Conservation (phyloP, 1,284 basidiomycete genomes). For the Cutaneotrichosporon spelunceum region DNA sequence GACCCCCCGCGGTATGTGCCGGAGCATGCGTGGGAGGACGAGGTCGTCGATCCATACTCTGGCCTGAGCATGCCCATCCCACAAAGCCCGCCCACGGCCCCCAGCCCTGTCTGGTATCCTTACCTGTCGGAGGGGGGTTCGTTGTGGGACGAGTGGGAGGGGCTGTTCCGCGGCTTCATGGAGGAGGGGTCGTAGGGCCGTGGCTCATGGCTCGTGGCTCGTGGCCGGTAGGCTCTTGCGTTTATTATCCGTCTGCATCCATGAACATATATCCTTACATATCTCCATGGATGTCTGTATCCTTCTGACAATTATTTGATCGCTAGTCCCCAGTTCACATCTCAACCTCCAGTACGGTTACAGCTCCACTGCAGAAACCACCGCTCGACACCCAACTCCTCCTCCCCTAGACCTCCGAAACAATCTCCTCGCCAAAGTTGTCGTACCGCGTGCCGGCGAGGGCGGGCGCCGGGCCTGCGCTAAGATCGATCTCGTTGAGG, state of each 20-base stretch:
- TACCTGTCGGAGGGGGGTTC: conserved; percentile 2
- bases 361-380: too few relatives aligned
- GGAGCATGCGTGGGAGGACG: not conserved
- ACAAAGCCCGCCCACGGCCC: not conserved
- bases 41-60: conserved; percentile 4
- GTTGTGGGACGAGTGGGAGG: conserved; percentile 13
- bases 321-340: too few relatives aligned
- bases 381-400: too few relatives aligned
- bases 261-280: not conserved
- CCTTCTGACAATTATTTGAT: not conserved
- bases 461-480: conserved; percentile 13
- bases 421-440: not conserved
- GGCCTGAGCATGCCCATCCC: not conserved
- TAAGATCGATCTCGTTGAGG: conserved; percentile 72
- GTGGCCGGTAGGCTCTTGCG: too few relatives aligned
- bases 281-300: not conserved
- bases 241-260: too few relatives aligned
- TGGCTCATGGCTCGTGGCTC: not conserved
- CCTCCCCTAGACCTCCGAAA: conserved; percentile 5
- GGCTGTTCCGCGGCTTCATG: conserved; percentile 9
- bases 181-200: not conserved
- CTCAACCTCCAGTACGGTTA: too few relatives aligned
- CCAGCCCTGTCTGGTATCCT: not conserved
- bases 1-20: not conserved
- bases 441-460: conserved; percentile 17